Base-by-base conservation (phyloP, 805 yeast species). In the Brettanomyces naardenensis region DNA sequence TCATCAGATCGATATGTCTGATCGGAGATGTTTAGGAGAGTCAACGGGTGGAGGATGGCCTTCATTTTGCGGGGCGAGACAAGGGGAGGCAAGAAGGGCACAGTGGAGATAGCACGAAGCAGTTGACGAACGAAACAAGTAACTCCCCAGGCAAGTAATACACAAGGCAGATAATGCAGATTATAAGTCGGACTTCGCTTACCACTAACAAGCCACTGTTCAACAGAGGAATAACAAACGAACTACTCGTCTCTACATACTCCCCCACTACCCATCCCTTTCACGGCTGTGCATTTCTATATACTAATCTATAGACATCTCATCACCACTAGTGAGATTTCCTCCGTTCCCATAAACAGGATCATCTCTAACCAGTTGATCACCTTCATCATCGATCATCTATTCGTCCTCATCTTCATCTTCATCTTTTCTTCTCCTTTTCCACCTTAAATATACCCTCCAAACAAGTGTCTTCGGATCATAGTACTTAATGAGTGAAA, bases 381-480 rank as follows among this genome's bases (percentile, higher is more conserved):
- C 42, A 36, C 42, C 45, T 7, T 37, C 39, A 22, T 43, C 29
- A 28, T 27, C 36, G 21, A 15, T 17, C 5, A 23, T 10, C 28
- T 36, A 21, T 28, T 20, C 10, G 29, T 23, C 17, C 21, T 31
- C 9, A 6, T 26, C 41, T 6, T 19, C 26, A 20, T 14, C 19
- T 2, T 22, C 18, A 11, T 2, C 26, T 3, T 20, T 28, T 23
- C 38, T 30, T 13, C 27, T 31, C 17, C 31, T 19, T 6, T 34
- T 26, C 47, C 45, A 48, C 28, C 19, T 28, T 3, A 34, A 3
- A 27, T 43, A 49, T 3, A 19, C 33, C 4, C 41, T 31, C 48
- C 45, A 48, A 13, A 49, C 31, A 3, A 48, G 3, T 19, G 42
- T 23, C 5, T 40, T 19, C 2, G 51, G 53, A 33, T 49, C 28